Percentiles rank a stretch among this genome's conserved stretches.
Evolutionary conservation across 305 asterid genomes (phyloP).

Genomic region (Solanum aculeatissimum): DNA sequence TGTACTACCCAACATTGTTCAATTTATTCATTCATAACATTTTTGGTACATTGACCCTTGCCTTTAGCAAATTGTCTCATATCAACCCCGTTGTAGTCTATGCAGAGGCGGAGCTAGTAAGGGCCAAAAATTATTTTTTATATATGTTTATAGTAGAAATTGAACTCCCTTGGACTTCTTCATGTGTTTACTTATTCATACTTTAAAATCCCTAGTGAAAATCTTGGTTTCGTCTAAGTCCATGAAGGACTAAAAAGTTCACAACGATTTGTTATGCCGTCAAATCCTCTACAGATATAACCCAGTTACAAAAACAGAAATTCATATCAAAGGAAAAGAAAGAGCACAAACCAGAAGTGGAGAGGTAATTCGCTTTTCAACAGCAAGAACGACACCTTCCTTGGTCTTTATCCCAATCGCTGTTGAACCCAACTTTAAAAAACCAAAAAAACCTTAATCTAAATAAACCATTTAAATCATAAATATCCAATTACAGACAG

Average conservation of each 20-base stretch:
- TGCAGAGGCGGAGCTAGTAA: too few species aligned
- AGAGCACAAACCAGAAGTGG: constrained; percentile 50
- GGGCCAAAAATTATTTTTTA: too few species aligned
- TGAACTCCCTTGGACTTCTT: too few species aligned
- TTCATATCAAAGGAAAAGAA: background rate
- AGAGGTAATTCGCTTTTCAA: constrained; percentile 86
- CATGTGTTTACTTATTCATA: too few species aligned
- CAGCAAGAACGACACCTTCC: constrained; percentile 88
- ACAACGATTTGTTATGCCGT: background rate
- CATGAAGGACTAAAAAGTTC: background rate
- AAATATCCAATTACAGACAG: background rate
- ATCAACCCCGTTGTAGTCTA: background rate
- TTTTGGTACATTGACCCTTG: background rate
- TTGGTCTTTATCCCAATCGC: constrained; percentile 83
- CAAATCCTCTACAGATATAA: background rate
- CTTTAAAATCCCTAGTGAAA: too few species aligned
- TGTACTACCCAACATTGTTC: background rate
- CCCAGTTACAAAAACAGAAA: background rate
- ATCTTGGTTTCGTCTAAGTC: background rate
- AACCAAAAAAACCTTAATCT: background rate
- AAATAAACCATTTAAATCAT: background rate
- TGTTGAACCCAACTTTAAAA: constrained; percentile 68
- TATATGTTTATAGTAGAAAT: too few species aligned
- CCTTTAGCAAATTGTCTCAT: background rate
- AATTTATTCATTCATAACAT: background rate